Evolutionary conservation across 2,329 filamentous ascomycete species (phyloP), one percentile per base, ranked within the genome.

Genomic region (Fusarium gaditjirri): DNA sequence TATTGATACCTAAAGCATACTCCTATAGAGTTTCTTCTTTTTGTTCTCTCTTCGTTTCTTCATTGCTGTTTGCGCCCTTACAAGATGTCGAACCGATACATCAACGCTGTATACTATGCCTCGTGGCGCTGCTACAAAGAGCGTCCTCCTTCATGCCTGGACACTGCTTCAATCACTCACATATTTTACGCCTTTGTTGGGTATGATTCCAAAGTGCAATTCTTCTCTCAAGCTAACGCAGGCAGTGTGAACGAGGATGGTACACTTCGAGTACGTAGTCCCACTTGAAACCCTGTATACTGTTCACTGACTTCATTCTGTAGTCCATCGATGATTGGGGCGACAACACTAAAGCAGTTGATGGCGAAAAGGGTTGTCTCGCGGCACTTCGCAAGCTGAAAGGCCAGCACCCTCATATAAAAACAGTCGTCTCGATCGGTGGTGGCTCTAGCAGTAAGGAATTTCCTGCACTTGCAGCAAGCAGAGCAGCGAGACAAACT

Each of bases 111-210:
- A 3, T 92, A 92, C 80, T 92, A 91, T 78, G 89, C 90, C 9
- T 91, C 90, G 71, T 92, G 89, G 89, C 83, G 86, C 61, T 85
- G 90, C 62, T 91, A 91, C 80, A 85, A 85, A 66, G 84, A 87
- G 59, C 86, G 88, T 60, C 85, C 88, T n/a, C 90, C 90, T 0
- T 89, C 88, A 1, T 86, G 84, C 9, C 77, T 92, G 58, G 86
- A 87, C 59, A 80, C 88, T 70, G 83, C 85, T 42, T 85, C 85
- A 61, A 85, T 91, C 63, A 91, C 90, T 11, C 90, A 92, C 75
- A 82, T 91, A 12, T 90, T 90, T 74, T 92, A 92, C 75, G 88
- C 90, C 27, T 92, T 91, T 84, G 87, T 89, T 64, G 87, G 82
- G 82, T 82, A 71, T 65, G 77, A 61, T 29, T 16, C 21, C 33